Evolutionary conservation across 2,329 filamentous ascomycete species (phyloP), one percentile per base, ranked within the genome.

Genomic region (Talaromyces sp.): DNA sequence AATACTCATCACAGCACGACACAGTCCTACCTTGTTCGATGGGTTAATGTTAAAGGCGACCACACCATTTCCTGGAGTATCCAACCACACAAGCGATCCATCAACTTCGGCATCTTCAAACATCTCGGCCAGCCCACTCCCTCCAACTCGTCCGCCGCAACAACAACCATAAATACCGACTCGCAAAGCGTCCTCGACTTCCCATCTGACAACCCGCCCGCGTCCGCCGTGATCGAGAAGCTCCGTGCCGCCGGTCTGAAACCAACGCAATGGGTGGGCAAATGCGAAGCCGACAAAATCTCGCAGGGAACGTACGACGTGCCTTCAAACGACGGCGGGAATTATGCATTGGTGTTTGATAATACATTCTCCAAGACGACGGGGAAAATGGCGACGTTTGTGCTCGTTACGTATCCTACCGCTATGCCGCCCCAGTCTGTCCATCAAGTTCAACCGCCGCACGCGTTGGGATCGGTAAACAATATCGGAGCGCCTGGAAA

Each of bases 41-140:
- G 95, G 93, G 91, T 97, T 69, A 89, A 92, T 74, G 93, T 97
- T 69, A 88, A 92, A 62, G 88, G 92, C 67, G 90, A 90, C 60
- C 89, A 96, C 76, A 96, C 93, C 58, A 92, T 99, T 70, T 96
- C 93, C 16, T 99, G 95, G 95, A 97, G 92, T 72, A 86, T 99
- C 42, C 93, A 98, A 74, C 95, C 95, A 48, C 92, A 98, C 77
- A 98, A 96, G 81, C 98, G 97, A 80, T 97, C 93, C 64, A 89
- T 99, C 77, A 97, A 98, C 79, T 96, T 99, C 75, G 95, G 93
- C 73, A 90, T 99, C 72, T 96, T 99, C 78, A 98, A 97, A 76
- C 95, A 98, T 75, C 93, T 95, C 1, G 92, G 93, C 68, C 88
- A 85, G 67, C 75, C 82, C 64, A 82, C 82, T 67, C 82, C 85